Evolutionary conservation across 768 basidiomycete species (phyloP).

Genomic region (Trametes cubensis): DNA sequence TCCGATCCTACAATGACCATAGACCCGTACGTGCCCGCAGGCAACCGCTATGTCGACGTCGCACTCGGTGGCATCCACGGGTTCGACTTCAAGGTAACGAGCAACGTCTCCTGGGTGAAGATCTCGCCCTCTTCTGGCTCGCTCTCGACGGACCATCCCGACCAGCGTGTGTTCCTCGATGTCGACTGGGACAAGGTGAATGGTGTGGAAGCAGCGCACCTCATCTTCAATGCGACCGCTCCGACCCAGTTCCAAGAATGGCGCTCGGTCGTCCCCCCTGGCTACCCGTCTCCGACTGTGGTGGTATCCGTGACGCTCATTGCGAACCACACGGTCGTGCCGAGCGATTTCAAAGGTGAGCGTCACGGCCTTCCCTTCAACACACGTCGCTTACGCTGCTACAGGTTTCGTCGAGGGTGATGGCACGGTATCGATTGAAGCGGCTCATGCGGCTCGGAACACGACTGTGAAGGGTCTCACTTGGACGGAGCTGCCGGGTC

Average conservation of each 20-base stretch:
- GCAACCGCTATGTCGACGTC: constrained; percentile 61
- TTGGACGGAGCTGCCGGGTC: too few species aligned
- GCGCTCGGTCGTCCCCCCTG: neutral
- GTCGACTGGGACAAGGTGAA: constrained; percentile 59
- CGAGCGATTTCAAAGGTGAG: constrained; percentile 52
- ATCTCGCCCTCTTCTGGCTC: constrained; percentile 51
- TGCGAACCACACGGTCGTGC: constrained; percentile 39
- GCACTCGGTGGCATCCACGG: constrained; percentile 59
- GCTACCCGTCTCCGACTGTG: neutral
- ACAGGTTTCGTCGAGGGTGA: constrained; percentile 38
- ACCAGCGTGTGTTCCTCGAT: constrained; percentile 55
- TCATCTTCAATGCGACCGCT: constrained; percentile 52
- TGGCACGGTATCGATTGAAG: constrained; percentile 11
- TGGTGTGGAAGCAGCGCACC: constrained; percentile 41
- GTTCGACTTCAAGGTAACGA: constrained; percentile 55
- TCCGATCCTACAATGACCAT: constrained; percentile 52
- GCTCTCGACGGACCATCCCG: constrained; percentile 49
- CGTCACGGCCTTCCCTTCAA: too few species aligned
- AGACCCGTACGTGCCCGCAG: constrained; percentile 58
- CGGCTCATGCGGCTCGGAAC: too few species aligned
- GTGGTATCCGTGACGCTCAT: constrained; percentile 31
- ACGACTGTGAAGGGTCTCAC: too few species aligned
- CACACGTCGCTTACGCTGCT: too few species aligned
- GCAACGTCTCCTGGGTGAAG: constrained; percentile 56
- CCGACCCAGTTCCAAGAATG: constrained; percentile 37